Base-by-base conservation (phyloP, 73 alveolate species). In the Tetrahymena elliotti region DNA sequence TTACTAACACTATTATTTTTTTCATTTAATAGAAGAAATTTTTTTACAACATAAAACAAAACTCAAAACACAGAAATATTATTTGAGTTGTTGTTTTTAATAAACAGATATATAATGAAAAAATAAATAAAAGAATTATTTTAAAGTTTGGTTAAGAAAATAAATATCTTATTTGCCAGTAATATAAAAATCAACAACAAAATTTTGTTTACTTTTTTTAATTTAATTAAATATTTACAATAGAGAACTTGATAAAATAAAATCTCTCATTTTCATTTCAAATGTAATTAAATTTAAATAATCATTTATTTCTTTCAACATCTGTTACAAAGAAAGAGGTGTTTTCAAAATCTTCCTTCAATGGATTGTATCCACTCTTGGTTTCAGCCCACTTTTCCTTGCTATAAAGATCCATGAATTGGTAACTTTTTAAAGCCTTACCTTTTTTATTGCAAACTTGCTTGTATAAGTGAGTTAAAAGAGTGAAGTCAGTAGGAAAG, bases 271-370 rank as follows among this genome's bases (percentile, higher is more conserved):
- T 47, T 47, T 47, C 20, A 10, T 27, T 27, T 27, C 38, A n/a
- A 68, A 68, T n/a, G n/a, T 0, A 6, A 68, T 22, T 68, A 68
- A 68, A 27, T 27, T 27, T 10, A 40, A 40, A 40, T 40, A 40
- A 68, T 68, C 88, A 68, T 68, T 68, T 68, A 68, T 68, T 68
- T 68, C 88, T 68, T 18, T 68, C 88, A n/a, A 68, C 88, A 11
- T 94, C 96, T 68, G 94, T 96, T 4, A 97, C 94, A 33, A 97
- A 41, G 94, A 97, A 96, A 22, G 96, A 82, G 8, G 99, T 98
- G 95, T 98, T 97, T 35, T 95, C 94, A 93, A 97, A 98, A 83
- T 98, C 99, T 54, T 98, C 99, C 84, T 94, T 97, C 95, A 98
- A 93, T 20, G 99, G 99, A 84, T 97, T 96, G 83, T 95, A 98